Conservation (phyloP, 73 alveolate species). For the Durusdinium trenchii region DNA sequence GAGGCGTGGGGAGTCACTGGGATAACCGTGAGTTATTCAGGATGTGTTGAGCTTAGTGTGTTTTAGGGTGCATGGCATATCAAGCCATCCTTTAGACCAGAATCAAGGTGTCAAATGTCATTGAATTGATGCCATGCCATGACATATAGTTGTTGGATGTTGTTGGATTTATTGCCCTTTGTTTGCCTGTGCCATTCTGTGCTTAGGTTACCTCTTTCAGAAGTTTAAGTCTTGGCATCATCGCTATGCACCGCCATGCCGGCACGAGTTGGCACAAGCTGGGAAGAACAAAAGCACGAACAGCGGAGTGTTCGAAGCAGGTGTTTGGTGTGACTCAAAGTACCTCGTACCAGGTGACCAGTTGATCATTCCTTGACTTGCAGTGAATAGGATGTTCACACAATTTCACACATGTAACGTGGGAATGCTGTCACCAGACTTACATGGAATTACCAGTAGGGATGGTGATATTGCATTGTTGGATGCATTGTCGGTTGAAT, state of each 20-base stretch:
- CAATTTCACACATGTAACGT: not conserved
- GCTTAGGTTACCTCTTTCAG: slow-evolving; percentile 25
- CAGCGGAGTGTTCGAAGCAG: not conserved
- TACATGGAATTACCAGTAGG: not conserved
- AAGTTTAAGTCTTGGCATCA: slow-evolving; percentile 18
- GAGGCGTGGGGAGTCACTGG: no score
- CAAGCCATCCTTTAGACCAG: no score
- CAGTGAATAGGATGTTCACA: not conserved
- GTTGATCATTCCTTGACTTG: no score
- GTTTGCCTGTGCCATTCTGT: not conserved
- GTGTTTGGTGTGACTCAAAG: no score
- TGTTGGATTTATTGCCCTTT: not conserved
- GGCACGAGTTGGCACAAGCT: not conserved
- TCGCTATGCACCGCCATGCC: slow-evolving; percentile 2
- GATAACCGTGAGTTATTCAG: no score
- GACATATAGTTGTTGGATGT: no score
- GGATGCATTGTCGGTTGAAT: no score
- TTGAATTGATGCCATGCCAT: no score
- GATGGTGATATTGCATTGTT: not conserved
- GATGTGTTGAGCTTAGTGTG: no score
- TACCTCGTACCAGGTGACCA: no score
- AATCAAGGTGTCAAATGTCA: no score
- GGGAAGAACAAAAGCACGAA: not conserved
- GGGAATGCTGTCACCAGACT: not conserved
- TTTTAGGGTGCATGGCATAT: no score